Evolutionary conservation across 2,329 filamentous ascomycete species (phyloP).

Genomic region (Atkinsonella hypoxylon): DNA sequence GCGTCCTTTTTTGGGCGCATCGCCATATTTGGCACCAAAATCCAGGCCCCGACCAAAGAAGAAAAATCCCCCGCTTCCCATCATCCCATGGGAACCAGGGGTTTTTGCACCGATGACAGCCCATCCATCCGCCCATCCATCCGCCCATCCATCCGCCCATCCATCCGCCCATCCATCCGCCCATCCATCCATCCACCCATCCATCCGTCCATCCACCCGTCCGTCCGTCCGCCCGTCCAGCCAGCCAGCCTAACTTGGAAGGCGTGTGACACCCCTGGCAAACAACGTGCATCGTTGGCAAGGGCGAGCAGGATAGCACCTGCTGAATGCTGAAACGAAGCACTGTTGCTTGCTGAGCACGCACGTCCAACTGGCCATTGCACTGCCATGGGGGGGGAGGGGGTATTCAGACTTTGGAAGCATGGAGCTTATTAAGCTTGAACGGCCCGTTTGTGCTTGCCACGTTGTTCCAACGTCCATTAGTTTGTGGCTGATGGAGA

Average conservation of each 20-base stretch:
- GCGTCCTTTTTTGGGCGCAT: not conserved
- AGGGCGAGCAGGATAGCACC: not conserved
- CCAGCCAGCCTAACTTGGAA: not conserved
- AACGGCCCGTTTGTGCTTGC: not conserved
- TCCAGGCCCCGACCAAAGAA: not conserved
- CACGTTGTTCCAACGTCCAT: not conserved
- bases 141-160: too few relatives aligned
- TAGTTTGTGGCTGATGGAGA: not conserved
- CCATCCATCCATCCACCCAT: not conserved
- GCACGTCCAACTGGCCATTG: not conserved
- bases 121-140: not conserved
- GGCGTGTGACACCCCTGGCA: not conserved
- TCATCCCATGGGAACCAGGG: constrained; percentile 7
- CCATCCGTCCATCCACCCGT: too few relatives aligned
- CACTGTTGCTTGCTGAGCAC: not conserved
- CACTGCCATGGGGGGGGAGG: too few relatives aligned
- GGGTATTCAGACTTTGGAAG: not conserved
- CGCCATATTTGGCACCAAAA: not conserved
- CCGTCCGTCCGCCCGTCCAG: too few relatives aligned
- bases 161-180: not conserved
- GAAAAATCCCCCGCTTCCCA: constrained; percentile 1
- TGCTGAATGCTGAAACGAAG: not conserved
- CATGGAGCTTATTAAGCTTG: too few relatives aligned
- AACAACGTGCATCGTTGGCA: constrained; percentile 3
- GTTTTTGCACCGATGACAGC: constrained; percentile 7